phyloP scores from a whole-genome alignment of 768 basidiomycete genomes.

The Ephemerocybe angulata region DNA sequence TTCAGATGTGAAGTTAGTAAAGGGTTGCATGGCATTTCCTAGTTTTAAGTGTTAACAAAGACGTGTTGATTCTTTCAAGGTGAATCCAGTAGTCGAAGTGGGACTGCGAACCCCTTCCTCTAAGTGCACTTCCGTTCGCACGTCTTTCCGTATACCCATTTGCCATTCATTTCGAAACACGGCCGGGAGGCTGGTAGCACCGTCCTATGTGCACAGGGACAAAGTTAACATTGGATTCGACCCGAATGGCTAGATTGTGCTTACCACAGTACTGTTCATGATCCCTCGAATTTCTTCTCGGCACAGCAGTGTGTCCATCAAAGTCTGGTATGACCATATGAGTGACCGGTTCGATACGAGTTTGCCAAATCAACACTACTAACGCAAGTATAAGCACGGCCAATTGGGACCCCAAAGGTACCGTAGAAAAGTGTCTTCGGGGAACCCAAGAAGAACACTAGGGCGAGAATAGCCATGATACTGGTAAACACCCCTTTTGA shows the following conservation, averaged over 20 bases:
- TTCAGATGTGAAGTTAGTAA: no score
- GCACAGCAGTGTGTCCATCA: not conserved
- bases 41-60: no score
- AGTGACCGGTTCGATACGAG: not conserved
- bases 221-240: not conserved
- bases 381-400: not conserved
- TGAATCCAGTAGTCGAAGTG: not conserved
- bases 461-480: not conserved
- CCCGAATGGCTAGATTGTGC: not conserved
- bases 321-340: not conserved
- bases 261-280: not conserved
- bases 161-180: not conserved
- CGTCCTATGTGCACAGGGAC: not conserved
- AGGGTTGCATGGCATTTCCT: no score
- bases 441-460: not conserved
- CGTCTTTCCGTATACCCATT: not conserved
- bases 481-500: not conserved
- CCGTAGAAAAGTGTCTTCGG: slow-evolving; percentile 7
- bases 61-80: not conserved
- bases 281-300: not conserved
- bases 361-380: not conserved
- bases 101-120: no score
- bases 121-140: not conserved
- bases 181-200: not conserved
- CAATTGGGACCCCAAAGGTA: not conserved